These are phyloP conservation scores for Crucibulum laeve DNA, from an alignment of 768 basidiomycete species.

Conservation along the genomic window DNA sequence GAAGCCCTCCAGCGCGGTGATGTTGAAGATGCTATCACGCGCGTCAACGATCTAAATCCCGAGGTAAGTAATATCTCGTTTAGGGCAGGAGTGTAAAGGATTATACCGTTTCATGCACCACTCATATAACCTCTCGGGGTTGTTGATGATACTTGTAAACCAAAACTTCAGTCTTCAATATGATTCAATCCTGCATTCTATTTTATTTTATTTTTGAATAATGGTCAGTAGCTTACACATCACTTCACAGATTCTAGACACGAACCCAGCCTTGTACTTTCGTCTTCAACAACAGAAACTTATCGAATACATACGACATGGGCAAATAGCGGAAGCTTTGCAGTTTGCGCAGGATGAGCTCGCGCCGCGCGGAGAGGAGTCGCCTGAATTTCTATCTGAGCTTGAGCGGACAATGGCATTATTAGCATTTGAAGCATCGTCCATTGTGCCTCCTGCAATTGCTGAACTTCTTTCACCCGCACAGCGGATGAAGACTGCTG, in stretches of 20 bases:
- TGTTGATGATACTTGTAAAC: slow-evolving; percentile 75
- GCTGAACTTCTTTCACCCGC: slow-evolving; percentile 77
- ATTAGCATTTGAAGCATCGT: slow-evolving; percentile 71
- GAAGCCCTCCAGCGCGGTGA: slow-evolving; percentile 93
- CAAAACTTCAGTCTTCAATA: slow-evolving; percentile 98
- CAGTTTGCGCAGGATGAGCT: slow-evolving; percentile 91
- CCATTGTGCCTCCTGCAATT: slow-evolving; percentile 60
- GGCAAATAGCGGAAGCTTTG: slow-evolving; percentile 74
- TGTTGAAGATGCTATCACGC: slow-evolving; percentile 91
- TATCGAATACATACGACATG: slow-evolving; percentile 89
- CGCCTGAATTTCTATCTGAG: slow-evolving; percentile 88
- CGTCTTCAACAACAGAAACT: slow-evolving; percentile 93
- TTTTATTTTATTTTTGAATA: slow-evolving; percentile 6
- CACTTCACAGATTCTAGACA: slow-evolving; percentile 81
- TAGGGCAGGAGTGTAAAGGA: slow-evolving; percentile 45
- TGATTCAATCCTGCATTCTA: slow-evolving; percentile 44
- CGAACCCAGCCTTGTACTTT: slow-evolving; percentile 90
- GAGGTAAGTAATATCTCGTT: slow-evolving; percentile 63
- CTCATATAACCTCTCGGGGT: slow-evolving; percentile 76
- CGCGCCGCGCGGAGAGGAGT: slow-evolving; percentile 92
- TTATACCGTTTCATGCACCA: slow-evolving; percentile 98
- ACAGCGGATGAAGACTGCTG: slow-evolving; percentile 92
- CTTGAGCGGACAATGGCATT: slow-evolving; percentile 95
- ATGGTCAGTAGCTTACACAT: background rate
- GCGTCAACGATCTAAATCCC: slow-evolving; percentile 93